phyloP scores from a whole-genome alignment of 805 yeast genomes.

The Candida ulmi region DNA sequence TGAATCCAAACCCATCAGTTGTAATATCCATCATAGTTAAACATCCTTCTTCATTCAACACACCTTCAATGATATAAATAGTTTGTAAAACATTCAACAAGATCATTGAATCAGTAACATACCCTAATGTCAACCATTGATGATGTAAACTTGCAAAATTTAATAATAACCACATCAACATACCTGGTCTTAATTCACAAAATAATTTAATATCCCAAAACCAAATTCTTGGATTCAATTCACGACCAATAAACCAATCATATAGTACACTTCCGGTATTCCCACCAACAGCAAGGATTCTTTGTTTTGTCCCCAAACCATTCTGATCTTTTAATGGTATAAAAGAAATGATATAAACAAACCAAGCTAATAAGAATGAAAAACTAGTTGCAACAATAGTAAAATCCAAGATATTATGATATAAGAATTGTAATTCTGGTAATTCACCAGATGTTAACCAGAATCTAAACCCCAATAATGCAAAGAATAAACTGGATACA shows the following conservation, averaged over 20 bases:
- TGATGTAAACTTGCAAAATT: constrained; percentile 77
- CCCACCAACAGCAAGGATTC: constrained; percentile 81
- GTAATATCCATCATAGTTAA: constrained; percentile 94
- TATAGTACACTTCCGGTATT: constrained; percentile 70
- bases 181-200: constrained; percentile 93
- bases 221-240: constrained; percentile 86
- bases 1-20: constrained; percentile 95
- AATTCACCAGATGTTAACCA: constrained; percentile 44
- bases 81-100: constrained; percentile 67
- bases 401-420: constrained; percentile 61
- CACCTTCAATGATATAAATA: constrained; percentile 87
- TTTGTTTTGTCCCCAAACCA: constrained; percentile 52
- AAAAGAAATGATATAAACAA: constrained; percentile 66
- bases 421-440: constrained; percentile 79
- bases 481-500: constrained; percentile 37
- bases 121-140: constrained; percentile 59
- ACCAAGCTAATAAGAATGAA: constrained; percentile 55
- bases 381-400: constrained; percentile 58
- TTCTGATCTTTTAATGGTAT: constrained; percentile 46
- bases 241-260: constrained; percentile 98
- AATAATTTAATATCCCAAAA: constrained; percentile 83
- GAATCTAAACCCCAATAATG: constrained; percentile 46
- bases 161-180: constrained; percentile 78
- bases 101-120: constrained; percentile 64
- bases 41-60: constrained; percentile 82